phyloP scores from a whole-genome alignment of 805 yeast genomes.

The Spathaspora boniae region DNA sequence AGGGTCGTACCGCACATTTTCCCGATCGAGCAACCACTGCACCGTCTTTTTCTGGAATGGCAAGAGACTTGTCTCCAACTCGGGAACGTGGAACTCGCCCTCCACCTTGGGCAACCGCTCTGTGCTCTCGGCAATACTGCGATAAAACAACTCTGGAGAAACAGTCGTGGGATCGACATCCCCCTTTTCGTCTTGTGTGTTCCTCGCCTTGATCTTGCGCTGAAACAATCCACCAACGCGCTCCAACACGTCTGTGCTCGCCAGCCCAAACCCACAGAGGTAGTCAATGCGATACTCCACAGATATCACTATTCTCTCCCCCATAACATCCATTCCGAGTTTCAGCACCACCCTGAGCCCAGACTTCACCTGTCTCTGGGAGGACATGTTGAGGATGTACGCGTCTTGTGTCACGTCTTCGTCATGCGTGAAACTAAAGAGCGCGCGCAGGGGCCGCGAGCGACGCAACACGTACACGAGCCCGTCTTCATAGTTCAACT shows the following conservation, averaged over 20 bases:
- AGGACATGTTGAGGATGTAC: too few relatives aligned
- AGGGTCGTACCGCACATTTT: constrained; percentile 38
- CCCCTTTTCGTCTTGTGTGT: constrained; percentile 1
- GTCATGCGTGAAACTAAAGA: too few relatives aligned
- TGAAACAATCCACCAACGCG: background rate
- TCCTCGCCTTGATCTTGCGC: background rate
- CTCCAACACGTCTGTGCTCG: constrained; percentile 2
- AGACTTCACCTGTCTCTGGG: too few relatives aligned
- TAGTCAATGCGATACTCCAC: constrained; percentile 2
- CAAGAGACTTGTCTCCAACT: constrained; percentile 40
- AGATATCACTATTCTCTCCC: constrained; percentile 1
- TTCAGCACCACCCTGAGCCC: too few relatives aligned
- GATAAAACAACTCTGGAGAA: constrained; percentile 45
- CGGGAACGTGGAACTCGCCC: constrained; percentile 33
- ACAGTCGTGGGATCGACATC: too few relatives aligned
- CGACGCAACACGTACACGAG: too few relatives aligned
- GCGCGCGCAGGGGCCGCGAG: too few relatives aligned
- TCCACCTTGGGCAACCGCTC: constrained; percentile 6
- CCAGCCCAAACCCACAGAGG: constrained; percentile 3
- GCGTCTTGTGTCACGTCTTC: too few relatives aligned
- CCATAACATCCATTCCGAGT: background rate
- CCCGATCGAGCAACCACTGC: constrained; percentile 53
- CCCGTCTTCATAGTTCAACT: too few relatives aligned
- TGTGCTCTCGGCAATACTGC: constrained; percentile 46
- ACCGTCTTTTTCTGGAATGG: constrained; percentile 54